Base-by-base conservation (phyloP, 176 grass and related monocot species). In the Eremochloa ophiuroides region DNA sequence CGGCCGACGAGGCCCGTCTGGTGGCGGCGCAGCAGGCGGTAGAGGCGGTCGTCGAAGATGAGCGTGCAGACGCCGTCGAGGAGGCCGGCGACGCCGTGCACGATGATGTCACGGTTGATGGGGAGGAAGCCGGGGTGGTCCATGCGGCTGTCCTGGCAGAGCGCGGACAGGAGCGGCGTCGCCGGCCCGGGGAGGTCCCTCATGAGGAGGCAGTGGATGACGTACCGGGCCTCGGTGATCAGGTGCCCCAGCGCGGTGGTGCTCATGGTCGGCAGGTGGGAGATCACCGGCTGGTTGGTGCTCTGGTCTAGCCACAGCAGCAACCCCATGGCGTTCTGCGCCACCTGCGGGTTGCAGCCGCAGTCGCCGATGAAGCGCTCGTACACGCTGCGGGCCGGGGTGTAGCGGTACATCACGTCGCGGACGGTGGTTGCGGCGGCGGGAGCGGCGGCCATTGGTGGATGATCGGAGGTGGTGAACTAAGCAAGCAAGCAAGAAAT, bases 251-350 rank as follows among this genome's bases (percentile, higher is more conserved):
- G 9, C 28, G 13, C 25, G 17, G 17, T 0, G 7, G 30, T 22
- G 46, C 66, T 85, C 18, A 33, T 40, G 4, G 3, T 1, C 0
- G 12, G 17, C 8, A 92, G 6, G 2, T 39, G 58, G 16, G 7
- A 14, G 26, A 92, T 74, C 39, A 81, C 58, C 7, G 2, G 33
- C 7, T 81, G 20, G 33, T 85, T 16, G 35, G 68, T 77, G 3
- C 66, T 38, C 30, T 77, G 80, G 30, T 97, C 89, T 1, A 94
- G 39, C 76, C 85, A 97, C 29, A 89, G 48, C 28, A 94, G 76
- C 11, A 97, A 40, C 7, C 87, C 84, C 12, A 92, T 76, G 4
- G 73, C 46, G 12, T 97, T 97, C 15, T 76, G 80, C 4, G 91
- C 91, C 33, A 75, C 55, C n/a, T 63, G 23, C 0, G 62, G 72